Evolutionary conservation across 1,284 basidiomycete genomes (phyloP).

Genomic region (Cutaneotrichosporon dermatis): DNA sequence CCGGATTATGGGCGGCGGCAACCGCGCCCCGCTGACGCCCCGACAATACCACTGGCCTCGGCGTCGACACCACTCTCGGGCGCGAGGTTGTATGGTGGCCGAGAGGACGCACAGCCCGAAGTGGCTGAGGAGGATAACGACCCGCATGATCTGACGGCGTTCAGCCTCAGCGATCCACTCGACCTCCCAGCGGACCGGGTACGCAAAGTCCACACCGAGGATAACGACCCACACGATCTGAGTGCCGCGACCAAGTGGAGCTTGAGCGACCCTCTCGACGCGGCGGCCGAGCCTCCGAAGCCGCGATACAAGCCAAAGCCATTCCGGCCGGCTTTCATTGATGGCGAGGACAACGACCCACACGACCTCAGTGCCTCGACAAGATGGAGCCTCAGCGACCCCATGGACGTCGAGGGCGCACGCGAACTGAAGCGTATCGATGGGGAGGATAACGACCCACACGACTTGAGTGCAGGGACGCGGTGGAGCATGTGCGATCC

Average conservation of each 20-base stretch:
- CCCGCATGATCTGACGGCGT: constrained; percentile 5
- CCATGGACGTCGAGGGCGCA: not conserved
- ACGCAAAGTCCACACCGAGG: not conserved
- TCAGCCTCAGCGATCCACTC: not conserved
- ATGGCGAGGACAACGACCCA: constrained; percentile 1
- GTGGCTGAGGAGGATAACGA: constrained; percentile 1
- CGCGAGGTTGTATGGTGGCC: not conserved
- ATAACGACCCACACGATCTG: constrained; percentile 5
- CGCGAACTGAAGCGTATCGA: not conserved
- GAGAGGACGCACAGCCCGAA: not conserved
- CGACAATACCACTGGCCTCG: not conserved
- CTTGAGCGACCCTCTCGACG: not conserved
- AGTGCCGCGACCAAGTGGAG: constrained; percentile 1
- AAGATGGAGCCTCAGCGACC: constrained; percentile 2
- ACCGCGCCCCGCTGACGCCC: not conserved
- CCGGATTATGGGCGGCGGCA: not conserved
- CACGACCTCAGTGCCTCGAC: constrained; percentile 1
- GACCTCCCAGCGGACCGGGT: not conserved
- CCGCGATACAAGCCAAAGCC: not conserved
- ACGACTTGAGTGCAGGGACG: not conserved
- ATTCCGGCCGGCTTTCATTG: constrained; percentile 1
- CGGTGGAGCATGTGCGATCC: not conserved
- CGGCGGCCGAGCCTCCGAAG: not conserved
- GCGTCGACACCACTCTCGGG: not conserved
- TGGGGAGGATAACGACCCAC: not conserved